phyloP scores from a whole-genome alignment of 73 alveolate genomes.

The Chromera velia region DNA sequence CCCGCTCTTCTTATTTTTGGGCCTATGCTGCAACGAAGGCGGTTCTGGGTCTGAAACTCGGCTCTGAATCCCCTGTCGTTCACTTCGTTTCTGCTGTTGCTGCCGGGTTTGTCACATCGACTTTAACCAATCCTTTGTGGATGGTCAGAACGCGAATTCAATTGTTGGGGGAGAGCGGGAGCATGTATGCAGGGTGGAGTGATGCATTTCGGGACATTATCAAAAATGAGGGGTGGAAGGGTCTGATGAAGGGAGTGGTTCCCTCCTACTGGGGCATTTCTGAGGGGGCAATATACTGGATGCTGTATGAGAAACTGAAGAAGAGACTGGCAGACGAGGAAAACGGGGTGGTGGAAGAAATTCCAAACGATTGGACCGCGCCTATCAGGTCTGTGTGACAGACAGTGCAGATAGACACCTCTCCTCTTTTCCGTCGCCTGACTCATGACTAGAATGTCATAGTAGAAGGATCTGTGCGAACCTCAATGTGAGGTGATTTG shows the following conservation, averaged over 20 bases:
- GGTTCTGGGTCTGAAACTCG: not conserved
- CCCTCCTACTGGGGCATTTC: not conserved
- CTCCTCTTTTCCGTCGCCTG: too few species aligned
- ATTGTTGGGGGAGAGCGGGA: not conserved
- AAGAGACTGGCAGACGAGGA: too few species aligned
- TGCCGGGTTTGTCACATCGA: not conserved
- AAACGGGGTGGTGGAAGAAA: too few species aligned
- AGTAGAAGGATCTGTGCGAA: too few species aligned
- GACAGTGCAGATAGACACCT: too few species aligned
- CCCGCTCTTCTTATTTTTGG: not conserved
- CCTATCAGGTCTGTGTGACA: too few species aligned
- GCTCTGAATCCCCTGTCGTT: not conserved
- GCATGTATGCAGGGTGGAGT: not conserved
- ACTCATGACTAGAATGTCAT: too few species aligned
- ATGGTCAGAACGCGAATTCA: not conserved
- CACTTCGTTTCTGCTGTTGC: not conserved
- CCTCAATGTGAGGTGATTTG: too few species aligned
- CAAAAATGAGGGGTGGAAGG: not conserved
- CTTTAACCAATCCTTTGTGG: not conserved
- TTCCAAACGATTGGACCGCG: too few species aligned
- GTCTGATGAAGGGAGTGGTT: not conserved
- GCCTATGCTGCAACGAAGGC: not conserved
- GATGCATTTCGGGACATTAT: not conserved
- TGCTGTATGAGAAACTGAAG: not conserved
- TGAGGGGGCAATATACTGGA: not conserved